Conservation (phyloP, 208 protist species). For the Acanthamoeba culbertsoni region DNA sequence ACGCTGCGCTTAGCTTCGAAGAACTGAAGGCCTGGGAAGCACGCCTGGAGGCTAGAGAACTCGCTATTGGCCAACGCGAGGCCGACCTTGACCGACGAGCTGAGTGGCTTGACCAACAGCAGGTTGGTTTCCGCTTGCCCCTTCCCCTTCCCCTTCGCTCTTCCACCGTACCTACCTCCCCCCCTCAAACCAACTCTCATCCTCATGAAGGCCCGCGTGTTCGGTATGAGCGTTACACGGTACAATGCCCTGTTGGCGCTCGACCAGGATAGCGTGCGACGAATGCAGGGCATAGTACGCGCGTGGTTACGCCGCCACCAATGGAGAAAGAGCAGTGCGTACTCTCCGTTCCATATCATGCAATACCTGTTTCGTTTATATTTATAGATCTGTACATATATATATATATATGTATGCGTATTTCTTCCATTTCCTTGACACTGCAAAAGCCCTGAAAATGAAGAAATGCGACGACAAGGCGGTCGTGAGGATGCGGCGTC, state of each 20-base stretch:
- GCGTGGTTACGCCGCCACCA: neutral
- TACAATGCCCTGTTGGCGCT: neutral
- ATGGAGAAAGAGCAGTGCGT: neutral
- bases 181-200: neutral
- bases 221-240: neutral
- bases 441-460: neutral
- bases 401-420: too few species aligned
- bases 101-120: neutral
- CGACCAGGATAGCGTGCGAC: neutral
- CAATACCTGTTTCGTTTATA: neutral
- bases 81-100: neutral
- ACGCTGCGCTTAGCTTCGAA: neutral
- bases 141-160: neutral
- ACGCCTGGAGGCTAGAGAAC: neutral
- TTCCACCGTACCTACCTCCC: neutral
- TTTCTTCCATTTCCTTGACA: too few species aligned
- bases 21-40: neutral
- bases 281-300: neutral
- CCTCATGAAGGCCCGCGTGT: neutral
- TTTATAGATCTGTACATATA: neutral
- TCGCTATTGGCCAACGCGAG: neutral
- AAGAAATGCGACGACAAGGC: slow-evolving; percentile 7
- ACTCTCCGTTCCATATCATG: neutral
- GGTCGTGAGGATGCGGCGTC: neutral
- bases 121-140: neutral